Evolutionary conservation across 768 basidiomycete species (phyloP).

Genomic region (Termitomyces heimii): DNA sequence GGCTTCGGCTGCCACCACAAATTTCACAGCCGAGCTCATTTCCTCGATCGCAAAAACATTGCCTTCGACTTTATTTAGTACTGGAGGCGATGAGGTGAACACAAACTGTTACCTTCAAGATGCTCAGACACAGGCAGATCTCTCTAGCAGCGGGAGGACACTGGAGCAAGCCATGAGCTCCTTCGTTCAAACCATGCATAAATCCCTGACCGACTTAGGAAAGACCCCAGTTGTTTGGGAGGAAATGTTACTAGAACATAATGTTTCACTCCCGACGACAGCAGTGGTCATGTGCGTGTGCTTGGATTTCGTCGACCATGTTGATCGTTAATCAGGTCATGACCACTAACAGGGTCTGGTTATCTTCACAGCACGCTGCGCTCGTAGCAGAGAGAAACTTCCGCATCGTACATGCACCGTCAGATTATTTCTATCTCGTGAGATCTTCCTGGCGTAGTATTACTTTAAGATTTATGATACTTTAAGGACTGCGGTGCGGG

Average conservation of each 20-base stretch:
- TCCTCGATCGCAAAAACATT: slow-evolving; percentile 43
- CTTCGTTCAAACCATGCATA: slow-evolving; percentile 57
- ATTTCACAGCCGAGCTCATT: slow-evolving; percentile 55
- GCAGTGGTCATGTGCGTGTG: slow-evolving; percentile 50
- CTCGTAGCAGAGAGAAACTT: slow-evolving; percentile 53
- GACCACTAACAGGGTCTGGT: slow-evolving; percentile 52
- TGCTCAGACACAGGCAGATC: slow-evolving; percentile 45
- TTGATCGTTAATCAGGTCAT: not conserved
- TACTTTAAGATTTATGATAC: not conserved
- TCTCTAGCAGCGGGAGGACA: slow-evolving; percentile 45
- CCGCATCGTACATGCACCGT: slow-evolving; percentile 61
- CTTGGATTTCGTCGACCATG: not conserved
- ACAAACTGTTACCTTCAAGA: slow-evolving; percentile 61
- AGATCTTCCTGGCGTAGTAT: slow-evolving; percentile 12
- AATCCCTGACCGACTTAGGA: slow-evolving; percentile 40
- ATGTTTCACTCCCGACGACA: slow-evolving; percentile 36
- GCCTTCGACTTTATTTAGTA: slow-evolving; percentile 58
- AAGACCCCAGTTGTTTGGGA: slow-evolving; percentile 85
- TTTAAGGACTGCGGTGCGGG: slow-evolving; percentile 64
- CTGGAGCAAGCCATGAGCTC: slow-evolving; percentile 55
- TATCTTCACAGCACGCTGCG: slow-evolving; percentile 52
- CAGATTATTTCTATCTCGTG: slow-evolving; percentile 73
- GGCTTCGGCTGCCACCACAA: slow-evolving; percentile 49
- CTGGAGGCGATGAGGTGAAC: slow-evolving; percentile 83
- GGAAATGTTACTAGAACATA: slow-evolving; percentile 59